Evolutionary conservation across 768 basidiomycete species (phyloP), one percentile per base, ranked within the genome.

Genomic region (Hygrophorus pudorinus): DNA sequence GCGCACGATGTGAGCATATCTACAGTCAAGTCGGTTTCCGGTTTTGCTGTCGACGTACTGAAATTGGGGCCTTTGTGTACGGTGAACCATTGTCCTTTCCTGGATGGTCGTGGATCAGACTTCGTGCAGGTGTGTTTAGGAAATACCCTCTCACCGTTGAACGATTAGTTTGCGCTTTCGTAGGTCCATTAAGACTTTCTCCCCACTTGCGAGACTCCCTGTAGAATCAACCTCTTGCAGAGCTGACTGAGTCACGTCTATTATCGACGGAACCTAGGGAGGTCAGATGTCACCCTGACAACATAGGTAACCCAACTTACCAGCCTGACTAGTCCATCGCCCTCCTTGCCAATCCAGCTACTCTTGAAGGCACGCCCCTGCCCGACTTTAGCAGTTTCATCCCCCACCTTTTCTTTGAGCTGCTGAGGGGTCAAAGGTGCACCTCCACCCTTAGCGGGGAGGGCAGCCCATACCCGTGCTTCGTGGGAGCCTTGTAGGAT

Each of bases 331-430:
- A 99, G 77, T 14, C 85, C 88, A 50, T 78, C 75, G 6, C 86
- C 89, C 51, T 94, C 85, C 62, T 97, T 98, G 16, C 70, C 73
- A 49, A 98, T 90, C 96, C 96, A 99, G 45, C 85, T 87, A 54
- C 86, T 91, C 68, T 93, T 97, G 75, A 99, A 96, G 14, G 94
- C 96, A 51, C 85, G 77, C 7, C 85, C 85, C 66, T 98, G 96
- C 1, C 96, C 96, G 46, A 97, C 76, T 65, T 93, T 96, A 12
- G 89, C 81, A 5, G 79, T 74, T 54, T 96, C 91, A 46, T 87
- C 85, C 11, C 94, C 94, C 11, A 98, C 75, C 47, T 62, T 61
- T 48, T 75, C 73, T 63, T 85, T 86, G 11, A 97, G 68, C 46
- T 85, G 76, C 38, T 68, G 75, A 0, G 76, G 69, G 3, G 76